Evolutionary conservation across 768 basidiomycete genomes (phyloP).

Genomic region (Mycena sanguinolenta): DNA sequence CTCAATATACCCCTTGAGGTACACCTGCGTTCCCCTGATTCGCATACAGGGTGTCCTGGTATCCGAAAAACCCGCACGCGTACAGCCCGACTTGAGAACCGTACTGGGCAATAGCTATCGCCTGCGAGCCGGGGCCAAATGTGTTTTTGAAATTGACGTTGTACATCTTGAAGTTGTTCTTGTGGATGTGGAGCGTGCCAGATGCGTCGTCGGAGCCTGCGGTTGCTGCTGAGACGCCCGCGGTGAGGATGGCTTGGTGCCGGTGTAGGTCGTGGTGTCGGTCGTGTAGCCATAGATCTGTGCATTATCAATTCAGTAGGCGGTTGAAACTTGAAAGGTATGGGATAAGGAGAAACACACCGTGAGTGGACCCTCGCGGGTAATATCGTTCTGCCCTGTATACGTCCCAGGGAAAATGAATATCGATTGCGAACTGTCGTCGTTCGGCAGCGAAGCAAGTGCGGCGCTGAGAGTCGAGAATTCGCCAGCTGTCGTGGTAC

Average conservation of each 20-base stretch:
- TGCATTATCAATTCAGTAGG: not conserved
- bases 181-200: constrained; percentile 63
- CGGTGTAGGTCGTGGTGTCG: constrained; percentile 53
- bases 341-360: too few species aligned
- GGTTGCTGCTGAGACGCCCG: constrained; percentile 48
- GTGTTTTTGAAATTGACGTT: constrained; percentile 66
- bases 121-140: constrained; percentile 59
- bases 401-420: constrained; percentile 66
- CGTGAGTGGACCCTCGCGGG: constrained; percentile 58
- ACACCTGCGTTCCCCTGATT: constrained; percentile 65
- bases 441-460: constrained; percentile 56
- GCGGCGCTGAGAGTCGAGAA: constrained; percentile 56
- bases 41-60: constrained; percentile 62
- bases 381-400: constrained; percentile 59
- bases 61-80: constrained; percentile 60
- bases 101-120: constrained; percentile 64
- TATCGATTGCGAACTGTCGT: constrained; percentile 52
- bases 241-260: constrained; percentile 56
- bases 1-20: constrained; percentile 61
- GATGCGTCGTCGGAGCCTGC: constrained; percentile 63
- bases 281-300: constrained; percentile 62
- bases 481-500: constrained; percentile 55
- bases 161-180: constrained; percentile 62
- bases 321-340: not conserved
- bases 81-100: constrained; percentile 61